Conservation (phyloP, 1,139 yeast genomes). For the Hanseniaspora gamundiae region DNA sequence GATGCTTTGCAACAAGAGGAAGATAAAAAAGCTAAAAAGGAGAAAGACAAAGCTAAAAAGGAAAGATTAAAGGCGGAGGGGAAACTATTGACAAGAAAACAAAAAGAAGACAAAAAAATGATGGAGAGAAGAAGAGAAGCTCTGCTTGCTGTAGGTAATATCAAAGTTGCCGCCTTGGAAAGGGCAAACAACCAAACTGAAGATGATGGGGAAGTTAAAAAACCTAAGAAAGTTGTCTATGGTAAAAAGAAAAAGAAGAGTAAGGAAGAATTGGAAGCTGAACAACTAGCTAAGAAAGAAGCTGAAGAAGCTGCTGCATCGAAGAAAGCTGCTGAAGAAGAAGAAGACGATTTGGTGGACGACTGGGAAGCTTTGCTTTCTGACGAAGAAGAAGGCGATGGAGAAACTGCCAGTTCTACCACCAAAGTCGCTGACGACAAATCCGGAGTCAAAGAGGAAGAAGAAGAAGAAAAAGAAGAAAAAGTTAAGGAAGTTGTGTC, state of each 20-base stretch:
- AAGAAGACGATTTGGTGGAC: slow-evolving; percentile 44
- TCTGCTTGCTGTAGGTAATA: slow-evolving; percentile 61
- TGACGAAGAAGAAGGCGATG: slow-evolving; percentile 36
- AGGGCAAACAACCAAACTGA: slow-evolving; percentile 25
- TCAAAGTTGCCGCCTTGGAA: slow-evolving; percentile 63
- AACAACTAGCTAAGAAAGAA: slow-evolving; percentile 20
- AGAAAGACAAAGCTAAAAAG: slow-evolving; percentile 67
- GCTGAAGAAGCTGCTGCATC: slow-evolving; percentile 14
- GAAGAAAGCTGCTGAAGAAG: slow-evolving; percentile 25
- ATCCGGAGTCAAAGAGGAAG: slow-evolving; percentile 9
- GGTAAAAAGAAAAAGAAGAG: slow-evolving; percentile 54
- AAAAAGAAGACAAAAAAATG: slow-evolving; percentile 80
- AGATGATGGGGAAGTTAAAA: slow-evolving; percentile 25
- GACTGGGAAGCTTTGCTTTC: slow-evolving; percentile 57
- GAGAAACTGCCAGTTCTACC: slow-evolving; percentile 12
- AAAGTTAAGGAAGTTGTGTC: slow-evolving; percentile 18
- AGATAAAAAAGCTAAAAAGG: slow-evolving; percentile 62
- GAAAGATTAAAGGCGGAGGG: slow-evolving; percentile 90
- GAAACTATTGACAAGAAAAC: slow-evolving; percentile 78
- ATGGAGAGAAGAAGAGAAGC: slow-evolving; percentile 87
- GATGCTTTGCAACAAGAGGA: slow-evolving; percentile 55
- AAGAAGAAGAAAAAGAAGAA: slow-evolving; percentile 11
- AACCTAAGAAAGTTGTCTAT: slow-evolving; percentile 66
- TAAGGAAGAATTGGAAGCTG: slow-evolving; percentile 19
- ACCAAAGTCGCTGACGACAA: too few relatives aligned